These are phyloP conservation scores for Kazachstania bromeliacearum DNA, from an alignment of 805 yeast species.

Conservation along the genomic window DNA sequence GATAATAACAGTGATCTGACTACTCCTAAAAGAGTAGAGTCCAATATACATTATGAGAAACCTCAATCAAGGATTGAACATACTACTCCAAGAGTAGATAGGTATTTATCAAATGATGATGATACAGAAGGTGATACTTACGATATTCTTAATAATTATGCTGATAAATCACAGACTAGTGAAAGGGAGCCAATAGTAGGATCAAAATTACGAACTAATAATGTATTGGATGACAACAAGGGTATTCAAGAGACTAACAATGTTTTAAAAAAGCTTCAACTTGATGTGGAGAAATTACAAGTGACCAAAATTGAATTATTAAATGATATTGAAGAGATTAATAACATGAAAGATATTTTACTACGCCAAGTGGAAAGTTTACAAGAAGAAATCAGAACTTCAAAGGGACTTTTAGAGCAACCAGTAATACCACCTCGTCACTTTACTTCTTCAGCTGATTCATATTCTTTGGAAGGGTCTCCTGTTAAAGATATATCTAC, in stretches of 20 bases:
- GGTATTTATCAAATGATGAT: slow-evolving; percentile 2
- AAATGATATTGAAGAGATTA: slow-evolving; percentile 4
- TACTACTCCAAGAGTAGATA: too few relatives aligned
- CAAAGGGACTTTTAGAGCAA: slow-evolving; percentile 1
- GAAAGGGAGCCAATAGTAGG: not conserved
- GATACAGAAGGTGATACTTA: slow-evolving; percentile 1
- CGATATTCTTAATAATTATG: slow-evolving; percentile 2
- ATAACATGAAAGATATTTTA: slow-evolving; percentile 3
- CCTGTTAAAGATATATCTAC: slow-evolving; percentile 16
- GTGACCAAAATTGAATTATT: slow-evolving; percentile 2
- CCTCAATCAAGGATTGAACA: too few relatives aligned
- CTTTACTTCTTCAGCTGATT: not conserved
- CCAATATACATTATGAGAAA: too few relatives aligned
- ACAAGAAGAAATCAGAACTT: slow-evolving; percentile 2
- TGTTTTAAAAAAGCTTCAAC: not conserved
- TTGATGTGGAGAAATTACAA: slow-evolving; percentile 6
- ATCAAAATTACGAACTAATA: too few relatives aligned
- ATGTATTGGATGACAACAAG: too few relatives aligned
- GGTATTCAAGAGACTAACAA: too few relatives aligned
- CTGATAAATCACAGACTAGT: too few relatives aligned
- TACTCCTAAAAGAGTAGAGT: too few relatives aligned
- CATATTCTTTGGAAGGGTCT: slow-evolving; percentile 5
- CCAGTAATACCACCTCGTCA: not conserved
- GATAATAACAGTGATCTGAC: too few relatives aligned
- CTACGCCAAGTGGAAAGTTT: slow-evolving; percentile 4